Conservation (phyloP, 1,139 yeast species). For the Dujonia santamariae region DNA sequence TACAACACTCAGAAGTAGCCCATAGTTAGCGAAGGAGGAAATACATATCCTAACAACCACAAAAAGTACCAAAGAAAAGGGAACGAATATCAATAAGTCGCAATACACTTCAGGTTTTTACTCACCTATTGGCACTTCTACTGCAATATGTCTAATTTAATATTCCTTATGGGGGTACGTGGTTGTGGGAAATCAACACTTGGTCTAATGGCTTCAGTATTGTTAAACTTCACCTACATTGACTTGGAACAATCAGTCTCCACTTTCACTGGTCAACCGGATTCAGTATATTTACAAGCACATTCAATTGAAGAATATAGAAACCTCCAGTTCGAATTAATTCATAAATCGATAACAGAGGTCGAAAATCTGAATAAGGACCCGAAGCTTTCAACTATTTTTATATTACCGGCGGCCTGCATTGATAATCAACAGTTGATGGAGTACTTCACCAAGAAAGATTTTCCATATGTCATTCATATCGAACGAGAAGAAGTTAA, state of each 20-base stretch:
- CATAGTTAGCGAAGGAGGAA: no score
- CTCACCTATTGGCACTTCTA: neutral
- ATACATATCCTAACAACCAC: no score
- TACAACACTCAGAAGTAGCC: neutral
- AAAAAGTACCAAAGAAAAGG: no score
- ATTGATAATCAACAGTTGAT: conserved; percentile 11
- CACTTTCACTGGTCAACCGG: conserved; percentile 8
- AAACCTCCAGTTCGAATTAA: conserved; percentile 10
- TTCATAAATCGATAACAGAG: conserved; percentile 8
- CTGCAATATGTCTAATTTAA: conserved; percentile 3
- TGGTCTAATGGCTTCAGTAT: conserved; percentile 16
- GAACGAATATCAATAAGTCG: no score
- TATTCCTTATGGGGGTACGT: conserved; percentile 15
- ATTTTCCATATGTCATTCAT: conserved; percentile 11
- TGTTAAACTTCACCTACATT: conserved; percentile 12
- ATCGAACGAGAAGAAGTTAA: conserved; percentile 14
- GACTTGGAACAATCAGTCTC: conserved; percentile 14
- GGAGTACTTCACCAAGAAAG: conserved; percentile 8
- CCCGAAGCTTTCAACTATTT: conserved; percentile 5
- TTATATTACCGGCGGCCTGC: conserved; percentile 14
- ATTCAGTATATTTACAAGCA: conserved; percentile 8
- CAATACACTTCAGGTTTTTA: neutral
- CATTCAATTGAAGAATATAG: conserved; percentile 10
- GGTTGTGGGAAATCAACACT: conserved; percentile 18
- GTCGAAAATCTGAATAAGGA: no score